These are phyloP conservation scores for Selenicereus undatus DNA, from an alignment of 148 eudicot species.

Conservation along the genomic window DNA sequence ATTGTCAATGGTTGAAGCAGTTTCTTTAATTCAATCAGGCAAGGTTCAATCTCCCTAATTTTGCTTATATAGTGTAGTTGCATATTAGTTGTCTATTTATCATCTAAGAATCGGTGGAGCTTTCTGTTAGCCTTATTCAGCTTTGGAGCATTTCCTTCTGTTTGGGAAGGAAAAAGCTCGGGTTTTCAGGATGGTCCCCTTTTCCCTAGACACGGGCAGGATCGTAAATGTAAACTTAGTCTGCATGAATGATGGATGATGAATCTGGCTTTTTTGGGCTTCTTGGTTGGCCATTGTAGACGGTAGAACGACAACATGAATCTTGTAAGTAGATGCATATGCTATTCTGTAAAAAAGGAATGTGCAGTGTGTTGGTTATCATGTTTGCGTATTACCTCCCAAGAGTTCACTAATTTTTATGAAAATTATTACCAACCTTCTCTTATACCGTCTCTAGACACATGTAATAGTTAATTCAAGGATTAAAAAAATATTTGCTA, in stretches of 20 bases:
- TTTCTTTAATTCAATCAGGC: constrained; percentile 40
- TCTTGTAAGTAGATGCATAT: constrained; percentile 14
- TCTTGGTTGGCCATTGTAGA: constrained; percentile 8
- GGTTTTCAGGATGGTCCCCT: not conserved
- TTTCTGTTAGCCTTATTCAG: not conserved
- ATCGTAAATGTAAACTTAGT: too few relatives aligned
- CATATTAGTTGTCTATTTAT: not conserved
- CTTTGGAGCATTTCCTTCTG: not conserved
- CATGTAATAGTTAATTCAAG: too few relatives aligned
- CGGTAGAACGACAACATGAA: constrained; percentile 4
- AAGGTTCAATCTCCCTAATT: constrained; percentile 20
- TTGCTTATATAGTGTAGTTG: constrained; percentile 24
- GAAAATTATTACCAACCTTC: too few relatives aligned
- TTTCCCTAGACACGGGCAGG: not conserved
- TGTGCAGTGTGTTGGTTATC: not conserved
- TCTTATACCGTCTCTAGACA: too few relatives aligned
- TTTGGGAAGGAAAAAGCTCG: not conserved
- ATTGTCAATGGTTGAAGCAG: constrained; percentile 77
- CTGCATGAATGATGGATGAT: too few relatives aligned
- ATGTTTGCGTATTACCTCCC: not conserved
- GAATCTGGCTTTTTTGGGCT: not conserved
- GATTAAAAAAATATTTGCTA: too few relatives aligned
- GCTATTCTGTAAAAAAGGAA: not conserved
- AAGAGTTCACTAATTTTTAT: too few relatives aligned
- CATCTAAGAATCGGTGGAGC: not conserved